Percentiles rank a stretch among this genome's conserved stretches.
Evolutionary conservation across 176 grass and related monocot genomes (phyloP).

Genomic region (Zoysia japonica): DNA sequence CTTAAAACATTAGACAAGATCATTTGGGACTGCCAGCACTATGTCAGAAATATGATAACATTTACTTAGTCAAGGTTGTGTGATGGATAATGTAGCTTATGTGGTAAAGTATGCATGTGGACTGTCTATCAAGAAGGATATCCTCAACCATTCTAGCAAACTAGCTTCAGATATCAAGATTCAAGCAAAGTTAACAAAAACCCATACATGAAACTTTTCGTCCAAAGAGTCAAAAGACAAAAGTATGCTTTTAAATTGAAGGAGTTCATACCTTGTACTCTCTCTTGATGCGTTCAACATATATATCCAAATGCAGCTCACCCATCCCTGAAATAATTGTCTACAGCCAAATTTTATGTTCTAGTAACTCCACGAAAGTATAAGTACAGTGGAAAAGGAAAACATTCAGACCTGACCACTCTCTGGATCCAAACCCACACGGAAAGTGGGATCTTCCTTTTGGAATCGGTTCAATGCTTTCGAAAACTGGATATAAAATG

Average conservation of each 20-base stretch:
- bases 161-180: conserved; percentile 4
- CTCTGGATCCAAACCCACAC: conserved; percentile 88
- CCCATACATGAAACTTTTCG: background rate
- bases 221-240: background rate
- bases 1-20: background rate
- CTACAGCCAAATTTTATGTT: conserved; percentile 47
- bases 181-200: conserved; percentile 8
- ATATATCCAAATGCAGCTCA: conserved; percentile 98
- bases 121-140: conserved; percentile 12
- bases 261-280: conserved; percentile 77
- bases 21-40: background rate
- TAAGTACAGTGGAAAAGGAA: conserved; percentile 12
- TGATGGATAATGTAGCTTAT: conserved; percentile 24
- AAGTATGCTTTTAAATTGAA: conserved; percentile 12
- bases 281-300: conserved; percentile 92
- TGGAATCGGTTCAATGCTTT: conserved; percentile 98
- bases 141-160: background rate
- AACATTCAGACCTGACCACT: conserved; percentile 72
- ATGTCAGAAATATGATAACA: too few relatives aligned
- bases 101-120: background rate
- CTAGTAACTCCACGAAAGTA: conserved; percentile 20
- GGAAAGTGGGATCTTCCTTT: conserved; percentile 96
- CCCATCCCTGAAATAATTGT: conserved; percentile 99
- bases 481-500: conserved; percentile 72
- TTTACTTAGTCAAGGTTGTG: background rate